These are phyloP conservation scores for Magnusiomyces magnusii DNA, from an alignment of 1,139 yeast species.

Conservation along the genomic window DNA sequence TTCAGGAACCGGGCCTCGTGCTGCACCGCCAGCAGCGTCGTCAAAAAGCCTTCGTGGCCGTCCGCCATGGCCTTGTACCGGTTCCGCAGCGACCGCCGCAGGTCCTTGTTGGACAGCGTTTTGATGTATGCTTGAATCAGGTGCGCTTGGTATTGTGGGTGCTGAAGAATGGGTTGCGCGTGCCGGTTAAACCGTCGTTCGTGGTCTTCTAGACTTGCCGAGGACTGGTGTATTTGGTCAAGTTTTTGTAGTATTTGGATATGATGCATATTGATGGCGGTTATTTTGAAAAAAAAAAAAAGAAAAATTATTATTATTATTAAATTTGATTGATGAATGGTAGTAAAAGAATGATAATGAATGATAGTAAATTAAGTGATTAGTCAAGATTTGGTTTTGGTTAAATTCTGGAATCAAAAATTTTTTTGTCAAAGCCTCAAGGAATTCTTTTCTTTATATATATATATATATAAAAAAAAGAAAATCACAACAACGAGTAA, in stretches of 20 bases:
- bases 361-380: too few relatives aligned
- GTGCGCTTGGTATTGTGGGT: constrained; percentile 10
- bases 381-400: too few relatives aligned
- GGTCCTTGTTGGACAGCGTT: constrained; percentile 3
- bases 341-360: too few relatives aligned
- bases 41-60: not conserved
- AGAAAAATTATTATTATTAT: too few relatives aligned
- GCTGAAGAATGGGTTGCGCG: constrained; percentile 8
- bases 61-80: not conserved
- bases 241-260: constrained; percentile 5
- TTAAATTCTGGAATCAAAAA: too few relatives aligned
- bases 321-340: too few relatives aligned
- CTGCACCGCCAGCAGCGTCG: constrained; percentile 7
- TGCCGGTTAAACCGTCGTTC: constrained; percentile 10
- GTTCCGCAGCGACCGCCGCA: constrained; percentile 4
- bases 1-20: constrained; percentile 8
- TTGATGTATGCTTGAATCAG: constrained; percentile 9
- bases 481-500: too few relatives aligned
- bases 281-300: too few relatives aligned
- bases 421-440: too few relatives aligned
- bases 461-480: too few relatives aligned
- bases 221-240: constrained; percentile 6
- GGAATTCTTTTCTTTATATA: not conserved
- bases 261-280: constrained; percentile 7
- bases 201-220: constrained; percentile 3